phyloP scores from a whole-genome alignment of 495 filamentous ascomycete genomes.

The Annulohypoxylon maeteangense region DNA sequence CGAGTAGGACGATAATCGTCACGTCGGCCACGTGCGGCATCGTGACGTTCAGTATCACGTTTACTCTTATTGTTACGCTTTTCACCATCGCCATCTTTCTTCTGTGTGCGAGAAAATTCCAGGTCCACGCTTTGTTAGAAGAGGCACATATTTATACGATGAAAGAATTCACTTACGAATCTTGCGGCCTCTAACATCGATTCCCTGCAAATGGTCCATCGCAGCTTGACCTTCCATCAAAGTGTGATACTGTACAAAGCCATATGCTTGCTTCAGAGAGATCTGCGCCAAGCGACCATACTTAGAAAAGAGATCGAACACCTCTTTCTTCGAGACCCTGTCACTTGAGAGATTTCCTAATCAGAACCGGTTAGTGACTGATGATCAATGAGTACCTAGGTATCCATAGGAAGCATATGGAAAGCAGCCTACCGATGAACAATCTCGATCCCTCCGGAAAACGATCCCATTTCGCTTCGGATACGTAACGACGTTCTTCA shows the following conservation, averaged over 20 bases:
- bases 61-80: constrained; percentile 47
- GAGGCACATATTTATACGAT: background rate
- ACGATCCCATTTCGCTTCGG: constrained; percentile 91
- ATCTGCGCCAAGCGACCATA: constrained; percentile 93
- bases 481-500: constrained; percentile 81
- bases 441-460: constrained; percentile 87
- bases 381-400: too few species aligned
- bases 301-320: constrained; percentile 87
- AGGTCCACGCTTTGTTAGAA: constrained; percentile 70
- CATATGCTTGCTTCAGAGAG: constrained; percentile 96
- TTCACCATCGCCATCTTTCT: constrained; percentile 70
- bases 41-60: constrained; percentile 58
- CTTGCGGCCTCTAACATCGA: constrained; percentile 80
- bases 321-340: constrained; percentile 89
- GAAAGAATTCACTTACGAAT: constrained; percentile 77
- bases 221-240: constrained; percentile 75
- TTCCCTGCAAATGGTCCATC: constrained; percentile 79
- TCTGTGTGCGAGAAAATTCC: constrained; percentile 90
- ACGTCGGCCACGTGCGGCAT: constrained; percentile 61
- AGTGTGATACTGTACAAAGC: constrained; percentile 94
- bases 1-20: constrained; percentile 76
- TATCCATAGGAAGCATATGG: background rate
- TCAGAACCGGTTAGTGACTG: constrained; percentile 19
- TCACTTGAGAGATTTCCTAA: constrained; percentile 93
- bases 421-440: constrained; percentile 81